phyloP scores from a whole-genome alignment of 805 yeast genomes.

The Kluyveromyces starmeri region DNA sequence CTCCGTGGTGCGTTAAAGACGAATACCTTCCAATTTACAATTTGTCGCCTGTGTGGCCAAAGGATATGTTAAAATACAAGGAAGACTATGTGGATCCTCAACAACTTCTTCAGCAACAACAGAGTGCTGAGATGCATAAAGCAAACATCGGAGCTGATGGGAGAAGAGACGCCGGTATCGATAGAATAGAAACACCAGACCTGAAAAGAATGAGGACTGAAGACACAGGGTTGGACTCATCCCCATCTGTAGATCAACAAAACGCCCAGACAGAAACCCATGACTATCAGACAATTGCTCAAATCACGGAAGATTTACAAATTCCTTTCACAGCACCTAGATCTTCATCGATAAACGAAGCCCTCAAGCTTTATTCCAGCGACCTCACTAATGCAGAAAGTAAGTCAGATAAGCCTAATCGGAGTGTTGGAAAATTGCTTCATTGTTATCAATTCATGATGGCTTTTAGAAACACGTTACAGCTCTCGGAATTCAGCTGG shows the following conservation, averaged over 20 bases:
- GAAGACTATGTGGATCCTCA: constrained; percentile 15
- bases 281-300: constrained; percentile 10
- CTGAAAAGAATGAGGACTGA: constrained; percentile 8
- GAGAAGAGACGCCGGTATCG: constrained; percentile 7
- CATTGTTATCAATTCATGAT: constrained; percentile 26
- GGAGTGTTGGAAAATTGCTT: constrained; percentile 18
- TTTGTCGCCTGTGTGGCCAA: constrained; percentile 28
- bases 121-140: constrained; percentile 8
- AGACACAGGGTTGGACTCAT: neutral
- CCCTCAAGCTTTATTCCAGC: neutral
- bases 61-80: constrained; percentile 22
- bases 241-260: constrained; percentile 1
- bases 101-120: neutral
- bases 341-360: neutral
- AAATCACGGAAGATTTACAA: constrained; percentile 21
- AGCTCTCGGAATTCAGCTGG: constrained; percentile 20
- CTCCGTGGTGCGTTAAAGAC: constrained; percentile 90
- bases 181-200: constrained; percentile 12
- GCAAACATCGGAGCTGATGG: constrained; percentile 9
- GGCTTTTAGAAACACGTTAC: constrained; percentile 21
- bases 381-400: neutral
- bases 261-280: neutral
- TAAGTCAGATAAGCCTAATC: neutral
- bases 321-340: constrained; percentile 22
- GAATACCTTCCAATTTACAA: constrained; percentile 39